Percentiles rank a stretch among this genome's conserved stretches.
phyloP scores from a whole-genome alignment of 495 filamentous ascomycete species.

The Hypoxylon intermedium region DNA sequence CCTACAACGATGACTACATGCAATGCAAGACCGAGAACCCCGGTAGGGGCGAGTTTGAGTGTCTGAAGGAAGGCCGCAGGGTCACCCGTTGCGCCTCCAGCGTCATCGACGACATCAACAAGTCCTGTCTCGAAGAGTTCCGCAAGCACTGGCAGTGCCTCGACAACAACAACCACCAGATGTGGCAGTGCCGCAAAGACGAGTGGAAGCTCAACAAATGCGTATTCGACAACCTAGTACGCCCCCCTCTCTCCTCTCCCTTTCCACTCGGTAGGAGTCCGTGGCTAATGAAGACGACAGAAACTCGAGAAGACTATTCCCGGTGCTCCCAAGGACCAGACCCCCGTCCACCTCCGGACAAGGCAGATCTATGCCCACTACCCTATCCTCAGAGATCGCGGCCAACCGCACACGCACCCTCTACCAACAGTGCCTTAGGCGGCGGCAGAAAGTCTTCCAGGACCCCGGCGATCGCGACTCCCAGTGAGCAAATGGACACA shows the following conservation, averaged over 20 bases:
- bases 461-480: too few species aligned
- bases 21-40: slow-evolving; percentile 92
- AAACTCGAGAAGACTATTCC: slow-evolving; percentile 91
- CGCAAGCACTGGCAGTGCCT: slow-evolving; percentile 92
- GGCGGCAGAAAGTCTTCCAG: too few species aligned
- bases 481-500: too few species aligned
- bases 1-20: slow-evolving; percentile 99
- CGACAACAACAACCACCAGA: slow-evolving; percentile 94
- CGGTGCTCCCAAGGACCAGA: slow-evolving; percentile 75
- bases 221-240: slow-evolving; percentile 92
- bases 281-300: slow-evolving; percentile 53
- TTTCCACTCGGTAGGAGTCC: background rate
- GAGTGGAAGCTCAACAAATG: slow-evolving; percentile 90
- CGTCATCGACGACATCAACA: slow-evolving; percentile 98
- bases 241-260: slow-evolving; percentile 40
- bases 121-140: slow-evolving; percentile 89
- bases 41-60: slow-evolving; percentile 90
- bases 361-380: slow-evolving; percentile 76
- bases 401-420: too few species aligned
- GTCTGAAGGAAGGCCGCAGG: slow-evolving; percentile 92
- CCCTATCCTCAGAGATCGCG: slow-evolving; percentile 47
- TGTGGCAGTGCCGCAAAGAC: slow-evolving; percentile 83
- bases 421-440: too few species aligned
- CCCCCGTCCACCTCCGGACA: slow-evolving; percentile 81
- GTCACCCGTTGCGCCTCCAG: slow-evolving; percentile 95